phyloP scores from a whole-genome alignment of 2,329 filamentous ascomycete genomes.

The Phyllosticta paracitricarpa region DNA sequence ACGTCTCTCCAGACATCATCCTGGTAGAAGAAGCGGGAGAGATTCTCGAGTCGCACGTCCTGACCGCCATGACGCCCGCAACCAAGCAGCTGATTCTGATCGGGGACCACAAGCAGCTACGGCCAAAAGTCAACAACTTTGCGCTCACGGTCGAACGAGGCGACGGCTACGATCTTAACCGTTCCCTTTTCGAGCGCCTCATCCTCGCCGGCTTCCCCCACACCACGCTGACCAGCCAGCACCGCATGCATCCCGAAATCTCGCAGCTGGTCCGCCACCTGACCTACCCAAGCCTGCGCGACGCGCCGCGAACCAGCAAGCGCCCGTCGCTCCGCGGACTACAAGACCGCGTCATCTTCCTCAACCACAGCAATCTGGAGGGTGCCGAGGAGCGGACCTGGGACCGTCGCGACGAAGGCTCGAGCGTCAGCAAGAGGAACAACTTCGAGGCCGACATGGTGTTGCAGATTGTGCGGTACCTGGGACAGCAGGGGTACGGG shows the following conservation, averaged over 20 bases:
- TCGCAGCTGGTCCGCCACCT: constrained; percentile 47
- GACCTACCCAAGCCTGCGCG: constrained; percentile 52
- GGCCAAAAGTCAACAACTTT: constrained; percentile 57
- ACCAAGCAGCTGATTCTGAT: constrained; percentile 59
- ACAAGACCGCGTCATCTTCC: constrained; percentile 50
- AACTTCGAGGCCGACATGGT: constrained; percentile 57
- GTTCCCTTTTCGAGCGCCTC: constrained; percentile 60
- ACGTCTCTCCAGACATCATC: constrained; percentile 48
- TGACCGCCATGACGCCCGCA: constrained; percentile 47
- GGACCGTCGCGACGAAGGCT: constrained; percentile 42
- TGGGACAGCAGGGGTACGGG: constrained; percentile 62
- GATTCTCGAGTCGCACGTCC: constrained; percentile 57
- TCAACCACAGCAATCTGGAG: constrained; percentile 54
- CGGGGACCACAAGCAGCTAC: constrained; percentile 63
- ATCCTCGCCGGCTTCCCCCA: constrained; percentile 46
- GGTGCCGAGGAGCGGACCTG: constrained; percentile 22
- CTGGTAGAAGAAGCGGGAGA: constrained; percentile 66
- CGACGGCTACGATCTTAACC: constrained; percentile 55
- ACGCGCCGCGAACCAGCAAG: constrained; percentile 41
- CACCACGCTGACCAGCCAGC: constrained; percentile 49
- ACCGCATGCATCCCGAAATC: constrained; percentile 61
- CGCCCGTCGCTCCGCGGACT: constrained; percentile 47
- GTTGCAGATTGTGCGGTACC: constrained; percentile 53
- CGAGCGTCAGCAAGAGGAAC: constrained; percentile 38
- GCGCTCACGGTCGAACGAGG: constrained; percentile 52